A percentile compares a stretch with the other conserved stretches of the same genome.
These are phyloP conservation scores for Zanthoxylum bungeanum DNA, from an alignment of 345 rosid genomes.

Conservation along the genomic window DNA sequence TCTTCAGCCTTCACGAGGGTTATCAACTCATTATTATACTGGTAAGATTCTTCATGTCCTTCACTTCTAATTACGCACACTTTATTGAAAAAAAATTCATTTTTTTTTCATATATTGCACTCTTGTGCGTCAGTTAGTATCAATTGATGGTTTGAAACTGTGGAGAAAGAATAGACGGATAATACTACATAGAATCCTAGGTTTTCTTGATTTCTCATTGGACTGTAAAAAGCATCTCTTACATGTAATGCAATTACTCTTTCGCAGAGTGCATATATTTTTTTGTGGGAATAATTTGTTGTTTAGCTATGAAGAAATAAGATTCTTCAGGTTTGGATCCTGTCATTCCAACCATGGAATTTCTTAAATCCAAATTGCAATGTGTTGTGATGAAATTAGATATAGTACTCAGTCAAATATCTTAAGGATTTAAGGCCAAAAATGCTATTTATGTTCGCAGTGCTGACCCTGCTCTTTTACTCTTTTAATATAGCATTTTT, in stretches of 20 bases:
- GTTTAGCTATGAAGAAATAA: not conserved
- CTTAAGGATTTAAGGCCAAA: not conserved
- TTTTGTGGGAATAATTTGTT: not conserved
- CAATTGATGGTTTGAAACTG: not conserved
- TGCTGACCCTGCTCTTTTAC: conserved; percentile 17
- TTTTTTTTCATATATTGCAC: too few relatives aligned
- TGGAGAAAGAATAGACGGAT: not conserved
- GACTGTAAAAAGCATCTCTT: not conserved
- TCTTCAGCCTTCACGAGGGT: too few relatives aligned
- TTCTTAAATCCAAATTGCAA: not conserved
- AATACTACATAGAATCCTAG: not conserved
- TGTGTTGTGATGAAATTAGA: not conserved
- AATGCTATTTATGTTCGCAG: not conserved
- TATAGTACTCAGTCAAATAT: too few relatives aligned
- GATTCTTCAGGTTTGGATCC: not conserved
- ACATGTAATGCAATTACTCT: not conserved
- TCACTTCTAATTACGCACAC: too few relatives aligned
- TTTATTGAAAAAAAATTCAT: too few relatives aligned
- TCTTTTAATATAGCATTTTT: conserved; percentile 59
- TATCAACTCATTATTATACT: too few relatives aligned
- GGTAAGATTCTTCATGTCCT: too few relatives aligned
- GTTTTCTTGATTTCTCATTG: not conserved
- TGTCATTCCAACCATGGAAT: not conserved
- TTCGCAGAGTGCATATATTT: not conserved
- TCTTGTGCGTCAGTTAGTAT: too few relatives aligned